Evolutionary conservation across 2,329 filamentous ascomycete genomes (phyloP).

Genomic region (Fusarium nygamai): DNA sequence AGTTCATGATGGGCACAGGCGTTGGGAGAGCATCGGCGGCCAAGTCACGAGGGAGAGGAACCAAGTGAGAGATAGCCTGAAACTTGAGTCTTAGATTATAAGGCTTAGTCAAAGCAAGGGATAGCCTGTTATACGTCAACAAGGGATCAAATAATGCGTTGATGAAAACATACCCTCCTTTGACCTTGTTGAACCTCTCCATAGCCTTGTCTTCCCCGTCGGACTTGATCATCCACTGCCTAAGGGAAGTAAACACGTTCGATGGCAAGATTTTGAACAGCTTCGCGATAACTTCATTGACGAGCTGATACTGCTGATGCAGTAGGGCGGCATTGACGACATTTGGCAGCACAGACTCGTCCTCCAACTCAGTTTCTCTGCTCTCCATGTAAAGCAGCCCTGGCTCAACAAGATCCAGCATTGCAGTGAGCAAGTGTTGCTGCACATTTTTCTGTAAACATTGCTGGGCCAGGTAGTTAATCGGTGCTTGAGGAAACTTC

Average conservation of each 20-base stretch:
- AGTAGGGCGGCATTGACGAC: conserved; percentile 24
- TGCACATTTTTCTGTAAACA: background rate
- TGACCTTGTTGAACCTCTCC: background rate
- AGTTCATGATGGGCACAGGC: conserved; percentile 2
- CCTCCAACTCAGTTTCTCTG: background rate
- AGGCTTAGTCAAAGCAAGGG: background rate
- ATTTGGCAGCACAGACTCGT: background rate
- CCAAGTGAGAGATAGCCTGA: conserved; percentile 4
- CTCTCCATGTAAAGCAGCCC: background rate
- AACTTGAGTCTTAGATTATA: background rate
- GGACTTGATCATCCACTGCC: background rate
- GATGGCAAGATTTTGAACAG: background rate
- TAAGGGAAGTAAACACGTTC: conserved; percentile 18
- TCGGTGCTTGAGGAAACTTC: background rate
- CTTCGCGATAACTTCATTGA: background rate
- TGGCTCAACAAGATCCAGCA: background rate
- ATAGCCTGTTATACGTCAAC: background rate
- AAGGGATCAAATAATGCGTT: background rate
- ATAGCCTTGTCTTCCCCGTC: background rate
- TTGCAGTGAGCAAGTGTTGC: background rate
- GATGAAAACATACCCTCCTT: conserved; percentile 1
- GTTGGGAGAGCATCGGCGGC: background rate
- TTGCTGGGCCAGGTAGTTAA: conserved; percentile 18
- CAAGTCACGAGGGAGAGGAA: background rate
- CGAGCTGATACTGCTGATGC: background rate